Percentiles rank a stretch among this genome's conserved stretches.
Evolutionary conservation across 306 rosid genomes (phyloP).

Genomic region (Corylus avellana): DNA sequence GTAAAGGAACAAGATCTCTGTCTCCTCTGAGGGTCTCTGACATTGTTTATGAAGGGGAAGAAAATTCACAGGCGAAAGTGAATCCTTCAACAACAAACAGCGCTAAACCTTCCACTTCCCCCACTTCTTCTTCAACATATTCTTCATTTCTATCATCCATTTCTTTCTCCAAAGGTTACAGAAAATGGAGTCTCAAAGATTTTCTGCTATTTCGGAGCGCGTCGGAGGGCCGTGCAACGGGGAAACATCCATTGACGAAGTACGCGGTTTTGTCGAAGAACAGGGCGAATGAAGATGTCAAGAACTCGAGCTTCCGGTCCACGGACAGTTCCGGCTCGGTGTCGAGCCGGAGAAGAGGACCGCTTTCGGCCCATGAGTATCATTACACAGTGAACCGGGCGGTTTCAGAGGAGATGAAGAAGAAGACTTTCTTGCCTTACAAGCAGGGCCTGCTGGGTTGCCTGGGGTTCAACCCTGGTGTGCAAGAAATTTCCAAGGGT

Average conservation of each 20-base stretch:
- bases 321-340: slow-evolving; percentile 63
- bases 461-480: slow-evolving; percentile 64
- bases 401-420: slow-evolving; percentile 83
- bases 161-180: slow-evolving; percentile 57
- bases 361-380: slow-evolving; percentile 81
- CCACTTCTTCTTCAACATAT: slow-evolving; percentile 39
- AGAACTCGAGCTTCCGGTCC: slow-evolving; percentile 76
- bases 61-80: slow-evolving; percentile 17
- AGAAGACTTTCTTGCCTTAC: slow-evolving; percentile 84
- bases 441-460: slow-evolving; percentile 86
- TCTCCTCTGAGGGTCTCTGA: slow-evolving; percentile 81
- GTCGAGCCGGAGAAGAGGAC: slow-evolving; percentile 60
- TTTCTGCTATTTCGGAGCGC: slow-evolving; percentile 79
- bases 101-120: slow-evolving; percentile 20
- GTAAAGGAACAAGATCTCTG: slow-evolving; percentile 69
- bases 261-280: slow-evolving; percentile 50
- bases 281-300: slow-evolving; percentile 48
- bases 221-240: slow-evolving; percentile 76
- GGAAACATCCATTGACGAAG: slow-evolving; percentile 54
- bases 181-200: slow-evolving; percentile 77
- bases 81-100: slow-evolving; percentile 46
- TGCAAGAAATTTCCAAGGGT: slow-evolving; percentile 49
- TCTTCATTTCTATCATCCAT: slow-evolving; percentile 60
- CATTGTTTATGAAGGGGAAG: slow-evolving; percentile 40
- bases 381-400: slow-evolving; percentile 90